Conservation (phyloP, 495 filamentous ascomycete genomes). For the Daldinia grandis region DNA sequence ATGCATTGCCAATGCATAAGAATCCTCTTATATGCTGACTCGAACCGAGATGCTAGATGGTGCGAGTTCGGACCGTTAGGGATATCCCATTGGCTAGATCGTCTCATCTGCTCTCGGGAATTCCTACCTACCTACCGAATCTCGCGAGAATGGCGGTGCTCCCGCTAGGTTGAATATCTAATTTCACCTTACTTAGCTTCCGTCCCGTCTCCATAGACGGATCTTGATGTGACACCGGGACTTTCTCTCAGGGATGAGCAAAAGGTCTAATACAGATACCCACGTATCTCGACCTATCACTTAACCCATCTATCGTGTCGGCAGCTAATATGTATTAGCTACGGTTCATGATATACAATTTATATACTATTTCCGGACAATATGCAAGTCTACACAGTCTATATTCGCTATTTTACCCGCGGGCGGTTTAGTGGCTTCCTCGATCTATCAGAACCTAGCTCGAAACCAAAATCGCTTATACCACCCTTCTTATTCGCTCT, state of each 20-base stretch:
- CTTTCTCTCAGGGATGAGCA: background rate
- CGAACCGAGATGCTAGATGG: background rate
- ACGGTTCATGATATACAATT: background rate
- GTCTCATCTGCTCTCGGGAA: background rate
- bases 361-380: background rate
- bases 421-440: slow-evolving; percentile 23
- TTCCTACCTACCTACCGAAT: background rate
- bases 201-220: background rate
- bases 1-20: too few relatives aligned
- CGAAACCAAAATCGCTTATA: slow-evolving; percentile 3
- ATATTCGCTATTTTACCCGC: slow-evolving; percentile 26
- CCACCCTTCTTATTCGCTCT: slow-evolving; percentile 5
- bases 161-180: background rate
- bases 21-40: background rate
- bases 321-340: background rate
- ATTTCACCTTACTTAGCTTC: background rate
- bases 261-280: background rate
- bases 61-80: background rate
- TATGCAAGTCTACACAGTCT: background rate
- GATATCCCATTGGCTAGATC: background rate
- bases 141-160: background rate
- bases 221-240: background rate
- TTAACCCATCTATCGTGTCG: background rate
- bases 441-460: slow-evolving; percentile 5
- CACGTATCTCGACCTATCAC: background rate